A percentile compares a stretch with the other conserved stretches of the same genome.
Conservation (phyloP, 2,329 filamentous ascomycete species). For the Pyricularia pennisetigena region DNA sequence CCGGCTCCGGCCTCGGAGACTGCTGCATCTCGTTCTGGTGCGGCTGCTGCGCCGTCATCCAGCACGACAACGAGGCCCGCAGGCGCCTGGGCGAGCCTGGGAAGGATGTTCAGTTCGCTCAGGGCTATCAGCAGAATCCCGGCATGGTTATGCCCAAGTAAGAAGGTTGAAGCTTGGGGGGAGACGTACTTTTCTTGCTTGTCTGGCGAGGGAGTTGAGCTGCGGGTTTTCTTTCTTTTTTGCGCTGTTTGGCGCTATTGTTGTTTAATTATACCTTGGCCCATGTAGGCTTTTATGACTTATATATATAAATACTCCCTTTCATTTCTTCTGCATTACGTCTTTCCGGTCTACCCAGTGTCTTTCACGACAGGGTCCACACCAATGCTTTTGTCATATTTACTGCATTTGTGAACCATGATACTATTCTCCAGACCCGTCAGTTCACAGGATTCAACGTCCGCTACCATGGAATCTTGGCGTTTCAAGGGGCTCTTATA, state of each 20-base stretch:
- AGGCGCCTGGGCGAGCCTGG: slow-evolving; percentile 15
- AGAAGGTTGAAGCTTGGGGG: background rate
- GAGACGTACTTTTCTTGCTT: background rate
- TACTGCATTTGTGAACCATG: too few relatives aligned
- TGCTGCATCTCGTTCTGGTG: slow-evolving; percentile 46
- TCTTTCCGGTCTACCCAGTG: too few relatives aligned
- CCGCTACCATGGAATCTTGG: too few relatives aligned
- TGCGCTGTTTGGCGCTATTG: background rate
- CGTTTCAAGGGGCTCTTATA: too few relatives aligned
- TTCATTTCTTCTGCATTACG: background rate
- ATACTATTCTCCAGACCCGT: too few relatives aligned
- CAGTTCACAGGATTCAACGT: too few relatives aligned
- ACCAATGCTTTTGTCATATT: too few relatives aligned
- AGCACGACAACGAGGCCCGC: slow-evolving; percentile 46
- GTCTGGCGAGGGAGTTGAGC: background rate
- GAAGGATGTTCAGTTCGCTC: slow-evolving; percentile 10
- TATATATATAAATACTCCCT: background rate
- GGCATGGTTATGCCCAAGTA: slow-evolving; percentile 15
- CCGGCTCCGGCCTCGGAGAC: slow-evolving; percentile 36
- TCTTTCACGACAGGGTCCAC: too few relatives aligned
- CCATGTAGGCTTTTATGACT: background rate
- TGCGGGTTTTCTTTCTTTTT: background rate
- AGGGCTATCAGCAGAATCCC: slow-evolving; percentile 21
- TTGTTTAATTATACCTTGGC: background rate
- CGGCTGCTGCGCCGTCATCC: slow-evolving; percentile 44